Evolutionary conservation across 108 stramenopile species (phyloP), one percentile per base, ranked within the genome.

Genomic region (Fragilariopsis cylindrus): DNA sequence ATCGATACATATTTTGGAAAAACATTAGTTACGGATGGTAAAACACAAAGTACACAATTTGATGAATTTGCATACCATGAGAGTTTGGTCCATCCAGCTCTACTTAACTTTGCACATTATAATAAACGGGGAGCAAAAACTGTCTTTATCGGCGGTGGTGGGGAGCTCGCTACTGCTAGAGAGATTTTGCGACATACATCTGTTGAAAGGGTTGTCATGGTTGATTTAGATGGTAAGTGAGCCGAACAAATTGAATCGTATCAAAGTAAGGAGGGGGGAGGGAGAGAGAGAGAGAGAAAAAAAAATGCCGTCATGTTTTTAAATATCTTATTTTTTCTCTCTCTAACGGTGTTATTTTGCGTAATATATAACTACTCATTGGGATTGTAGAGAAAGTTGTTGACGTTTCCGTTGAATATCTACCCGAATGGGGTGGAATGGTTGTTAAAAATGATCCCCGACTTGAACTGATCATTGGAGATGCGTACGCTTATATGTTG

Each of bases 11-110:
- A 55, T 12, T 81, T 78, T 71, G 83, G 83, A 7, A 77, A 78
- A 69, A 97, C 92, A 5, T 77, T 98, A 5, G 91, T 98, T 21
- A 94, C 96, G 7, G 97, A 98, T 70, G 94, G 96, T 41, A 95
- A 96, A 75, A 95, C 96, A 2, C 96, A 96, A 71, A 91, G 90
- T 56, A 54, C 92, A 19, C 75, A 88, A 55, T 80, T 83, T 57
- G 96, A 96, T 71, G 96, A 96, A 74, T 92, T 88, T 72, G 89
- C 90, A 48, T 96, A 96, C 62, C 96, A 96, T 73, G 96, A 96
- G 73, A 72, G 69, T 54, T 69, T 96, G 9, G 92, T 96, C 21
- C 92, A 95, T 74, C 93, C 96, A 18, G 76, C 89, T 4, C 65
- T 96, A 48, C 76, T 95, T 44, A 81, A 81, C 70, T 72, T 57